A percentile compares a stretch with the other conserved stretches of the same genome.
Evolutionary conservation across 2,329 filamentous ascomycete species (phyloP).

Genomic region (Scytalidium lignicola): DNA sequence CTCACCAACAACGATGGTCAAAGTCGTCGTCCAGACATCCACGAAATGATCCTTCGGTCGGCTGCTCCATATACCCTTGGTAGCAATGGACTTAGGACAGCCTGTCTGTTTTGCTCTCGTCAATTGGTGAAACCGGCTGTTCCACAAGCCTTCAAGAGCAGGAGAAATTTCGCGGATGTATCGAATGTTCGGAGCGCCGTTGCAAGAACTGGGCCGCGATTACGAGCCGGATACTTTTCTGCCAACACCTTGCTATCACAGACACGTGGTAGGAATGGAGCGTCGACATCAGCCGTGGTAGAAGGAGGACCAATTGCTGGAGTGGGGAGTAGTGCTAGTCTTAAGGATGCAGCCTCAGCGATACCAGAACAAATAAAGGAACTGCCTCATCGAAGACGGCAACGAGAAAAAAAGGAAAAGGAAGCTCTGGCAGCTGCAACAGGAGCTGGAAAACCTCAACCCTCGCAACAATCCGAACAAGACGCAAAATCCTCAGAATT

Average conservation of each 20-base stretch:
- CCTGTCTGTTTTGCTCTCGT: constrained; percentile 19
- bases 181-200: constrained; percentile 16
- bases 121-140: constrained; percentile 7
- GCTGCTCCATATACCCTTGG: constrained; percentile 16
- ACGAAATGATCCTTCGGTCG: constrained; percentile 26
- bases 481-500: constrained; percentile 8
- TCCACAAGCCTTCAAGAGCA: neutral
- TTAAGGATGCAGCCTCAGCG: constrained; percentile 1
- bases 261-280: constrained; percentile 15
- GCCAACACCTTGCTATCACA: constrained; percentile 20
- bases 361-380: constrained; percentile 9
- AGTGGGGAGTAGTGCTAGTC: constrained; percentile 4
- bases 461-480: neutral
- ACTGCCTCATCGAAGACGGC: constrained; percentile 27
- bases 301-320: constrained; percentile 11
- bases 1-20: neutral
- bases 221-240: constrained; percentile 24
- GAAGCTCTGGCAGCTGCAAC: constrained; percentile 17
- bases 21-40: neutral
- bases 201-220: constrained; percentile 11
- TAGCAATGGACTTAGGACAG: constrained; percentile 19
- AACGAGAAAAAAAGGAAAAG: constrained; percentile 11
- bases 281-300: constrained; percentile 10
- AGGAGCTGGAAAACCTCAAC: constrained; percentile 11
- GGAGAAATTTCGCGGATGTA: constrained; percentile 19